Evolutionary conservation across 441 rosid species (phyloP), one percentile per base, ranked within the genome.

Genomic region (Breynia disticha): DNA sequence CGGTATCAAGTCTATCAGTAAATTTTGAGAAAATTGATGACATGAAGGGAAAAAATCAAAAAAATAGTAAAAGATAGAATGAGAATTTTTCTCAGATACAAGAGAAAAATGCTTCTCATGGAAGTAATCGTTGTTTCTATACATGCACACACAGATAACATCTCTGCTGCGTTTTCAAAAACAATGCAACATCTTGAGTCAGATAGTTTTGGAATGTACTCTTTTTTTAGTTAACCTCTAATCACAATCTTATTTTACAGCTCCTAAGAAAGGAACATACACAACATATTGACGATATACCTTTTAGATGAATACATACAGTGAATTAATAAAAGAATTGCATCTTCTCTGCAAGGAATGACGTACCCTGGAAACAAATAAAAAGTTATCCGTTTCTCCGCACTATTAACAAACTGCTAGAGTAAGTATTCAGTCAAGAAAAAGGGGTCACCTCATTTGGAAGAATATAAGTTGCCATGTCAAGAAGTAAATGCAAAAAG

Each of bases 401-500:
- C n/a, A n/a, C n/a, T n/a, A n/a, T n/a, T 41, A 15, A 41, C 44
- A 41, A 15, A 6, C 44, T 41, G n/a, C 44, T 11, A 15, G 44
- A 41, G 44, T n/a, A 15, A 41, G n/a, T 3, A 41, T 11, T 41
- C n/a, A 28, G 44, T 41, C 44, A 22, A 24, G 2, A 4, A 21
- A 48, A 45, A 15, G 43, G 56, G 55, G 17, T 56, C 24, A 82
- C 93, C 90, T 68, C 75, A 67, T 67, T 69, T 64, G 16, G 9
- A 54, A 60, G 75, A 73, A 73, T 8, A 38, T 50, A 22, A 51
- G 59, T 52, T 22, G 66, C 67, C 46, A 19, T 46, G 59, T 84
- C 77, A 89, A 65, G n/a, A n/a, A n/a, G 97, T 68, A 67, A 89
- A 93, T 18, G 97, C 97, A 62, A 93, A 93, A 60, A 93, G 76